Percentiles rank a stretch among this genome's conserved stretches.
Evolutionary conservation across 1,284 basidiomycete species (phyloP).

Genomic region (Cryptococcus sp.): DNA sequence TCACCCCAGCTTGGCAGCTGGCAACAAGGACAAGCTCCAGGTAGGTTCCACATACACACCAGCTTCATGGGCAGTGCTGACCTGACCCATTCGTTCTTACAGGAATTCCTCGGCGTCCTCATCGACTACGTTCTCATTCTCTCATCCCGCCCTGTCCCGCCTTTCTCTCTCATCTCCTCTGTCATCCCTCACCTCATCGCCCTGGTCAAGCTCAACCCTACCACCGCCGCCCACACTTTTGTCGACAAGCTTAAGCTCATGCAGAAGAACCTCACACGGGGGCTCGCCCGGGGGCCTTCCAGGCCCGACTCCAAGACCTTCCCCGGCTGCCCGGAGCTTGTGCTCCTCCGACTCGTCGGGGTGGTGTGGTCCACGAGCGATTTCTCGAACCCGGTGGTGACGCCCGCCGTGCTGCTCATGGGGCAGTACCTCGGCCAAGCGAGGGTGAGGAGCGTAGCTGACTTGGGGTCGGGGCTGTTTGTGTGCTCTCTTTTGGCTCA

Average conservation of each 20-base stretch:
- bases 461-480: conserved; percentile 84
- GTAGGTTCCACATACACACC: conserved; percentile 50
- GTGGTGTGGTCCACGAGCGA: conserved; percentile 91
- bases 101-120: conserved; percentile 76
- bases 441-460: conserved; percentile 68
- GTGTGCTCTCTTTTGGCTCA: conserved; percentile 71
- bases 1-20: conserved; percentile 83
- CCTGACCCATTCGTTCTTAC: conserved; percentile 4
- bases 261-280: conserved; percentile 89
- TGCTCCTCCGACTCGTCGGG: conserved; percentile 75
- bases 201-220: conserved; percentile 76
- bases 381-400: conserved; percentile 82
- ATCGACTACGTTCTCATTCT: conserved; percentile 86
- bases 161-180: conserved; percentile 58
- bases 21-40: conserved; percentile 90
- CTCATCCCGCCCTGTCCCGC: conserved; percentile 62
- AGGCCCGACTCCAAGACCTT: conserved; percentile 71
- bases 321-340: conserved; percentile 80
- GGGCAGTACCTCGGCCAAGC: conserved; percentile 85
- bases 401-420: conserved; percentile 81
- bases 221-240: conserved; percentile 73
- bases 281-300: conserved; percentile 70
- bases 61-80: not conserved
- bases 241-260: conserved; percentile 80
- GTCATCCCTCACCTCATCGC: conserved; percentile 79